These are phyloP conservation scores for Tetradesmus lagerheimii DNA, from an alignment of 139 green algal species.

Conservation along the genomic window DNA sequence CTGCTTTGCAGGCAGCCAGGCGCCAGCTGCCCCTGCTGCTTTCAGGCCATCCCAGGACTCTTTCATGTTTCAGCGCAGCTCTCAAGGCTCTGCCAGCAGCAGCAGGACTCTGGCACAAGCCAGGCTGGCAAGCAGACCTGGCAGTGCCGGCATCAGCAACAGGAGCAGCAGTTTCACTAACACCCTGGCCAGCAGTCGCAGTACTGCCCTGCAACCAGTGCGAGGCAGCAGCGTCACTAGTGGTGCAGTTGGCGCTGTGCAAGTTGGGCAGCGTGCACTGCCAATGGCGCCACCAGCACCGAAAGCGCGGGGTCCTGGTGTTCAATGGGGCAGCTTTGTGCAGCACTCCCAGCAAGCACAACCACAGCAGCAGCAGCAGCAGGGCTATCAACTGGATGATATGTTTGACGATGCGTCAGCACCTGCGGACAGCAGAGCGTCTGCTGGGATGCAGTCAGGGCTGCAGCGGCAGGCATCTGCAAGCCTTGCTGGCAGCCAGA, in stretches of 20 bases:
- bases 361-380: neutral
- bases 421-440: neutral
- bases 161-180: conserved; percentile 7
- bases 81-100: neutral
- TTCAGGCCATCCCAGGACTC: conserved; percentile 6
- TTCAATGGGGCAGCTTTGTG: conserved; percentile 16
- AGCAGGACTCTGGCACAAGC: conserved; percentile 5
- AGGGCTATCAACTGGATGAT: neutral
- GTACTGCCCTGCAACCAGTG: neutral
- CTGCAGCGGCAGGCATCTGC: neutral
- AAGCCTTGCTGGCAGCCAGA: neutral
- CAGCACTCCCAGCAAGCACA: neutral
- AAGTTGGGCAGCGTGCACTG: neutral
- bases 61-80: neutral
- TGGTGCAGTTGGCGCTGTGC: too few species aligned
- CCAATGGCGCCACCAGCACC: neutral
- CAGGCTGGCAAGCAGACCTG: neutral
- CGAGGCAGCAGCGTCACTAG: neutral
- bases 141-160: conserved; percentile 12
- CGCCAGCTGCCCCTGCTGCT: neutral
- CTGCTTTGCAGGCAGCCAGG: neutral
- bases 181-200: neutral
- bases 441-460: neutral
- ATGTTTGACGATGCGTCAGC: neutral
- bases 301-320: neutral